These are phyloP conservation scores for Lindgomyces ingoldianus DNA, from an alignment of 495 filamentous ascomycete species.

Conservation along the genomic window DNA sequence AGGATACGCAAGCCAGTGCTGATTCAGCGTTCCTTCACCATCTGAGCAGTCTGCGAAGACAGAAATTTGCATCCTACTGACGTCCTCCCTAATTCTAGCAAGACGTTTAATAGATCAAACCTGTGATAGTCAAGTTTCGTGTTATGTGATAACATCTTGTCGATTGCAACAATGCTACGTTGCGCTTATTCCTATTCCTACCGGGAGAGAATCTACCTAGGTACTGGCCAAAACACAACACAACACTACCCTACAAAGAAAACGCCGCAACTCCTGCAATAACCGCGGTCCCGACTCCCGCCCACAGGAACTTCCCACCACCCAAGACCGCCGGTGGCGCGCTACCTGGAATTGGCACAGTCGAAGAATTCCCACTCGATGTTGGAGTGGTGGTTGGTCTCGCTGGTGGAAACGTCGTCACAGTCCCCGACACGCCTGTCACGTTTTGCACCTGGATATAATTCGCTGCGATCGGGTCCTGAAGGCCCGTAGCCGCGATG, in stretches of 20 bases:
- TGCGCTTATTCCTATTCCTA: too few relatives aligned
- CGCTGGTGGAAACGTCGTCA: slow-evolving; percentile 37
- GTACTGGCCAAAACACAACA: too few relatives aligned
- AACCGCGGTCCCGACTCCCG: slow-evolving; percentile 6
- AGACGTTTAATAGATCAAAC: too few relatives aligned
- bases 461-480: slow-evolving; percentile 41
- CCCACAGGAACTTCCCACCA: slow-evolving; percentile 4
- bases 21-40: too few relatives aligned
- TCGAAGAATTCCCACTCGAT: neutral
- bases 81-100: too few relatives aligned
- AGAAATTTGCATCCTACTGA: neutral
- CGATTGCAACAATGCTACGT: too few relatives aligned
- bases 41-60: neutral
- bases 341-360: slow-evolving; percentile 3
- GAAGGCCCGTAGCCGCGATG: slow-evolving; percentile 39
- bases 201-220: too few relatives aligned
- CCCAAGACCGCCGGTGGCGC: slow-evolving; percentile 8
- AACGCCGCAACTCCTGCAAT: slow-evolving; percentile 13
- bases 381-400: slow-evolving; percentile 14
- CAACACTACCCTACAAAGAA: slow-evolving; percentile 20
- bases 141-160: too few relatives aligned
- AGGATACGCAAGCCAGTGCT: neutral
- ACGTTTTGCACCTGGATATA: slow-evolving; percentile 45
- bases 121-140: too few relatives aligned
- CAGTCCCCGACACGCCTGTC: slow-evolving; percentile 39